Evolutionary conservation across 2,329 filamentous ascomycete species (phyloP), one percentile per base, ranked within the genome.

Genomic region (Aureobasidium sp.): DNA sequence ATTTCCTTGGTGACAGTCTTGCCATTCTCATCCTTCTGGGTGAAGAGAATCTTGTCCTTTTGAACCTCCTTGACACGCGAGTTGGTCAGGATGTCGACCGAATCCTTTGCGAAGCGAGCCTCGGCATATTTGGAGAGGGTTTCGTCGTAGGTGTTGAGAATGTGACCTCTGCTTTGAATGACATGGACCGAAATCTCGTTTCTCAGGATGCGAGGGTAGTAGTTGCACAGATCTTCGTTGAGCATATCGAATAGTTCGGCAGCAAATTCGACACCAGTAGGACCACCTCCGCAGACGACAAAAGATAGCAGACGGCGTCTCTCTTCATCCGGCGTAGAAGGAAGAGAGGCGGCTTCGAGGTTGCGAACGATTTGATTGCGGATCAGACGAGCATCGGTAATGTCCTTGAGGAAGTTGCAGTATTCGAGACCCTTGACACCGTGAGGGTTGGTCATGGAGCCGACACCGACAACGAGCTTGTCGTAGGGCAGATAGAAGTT

Each of bases 121-220:
- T 99, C 94, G 22, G 94, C 93, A 72, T 95, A 99, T 71, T 87
- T 86, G 12, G 92, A 97, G 1, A 99, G 82, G 0, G 91, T 88
- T 76, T 99, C 94, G 67, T 99, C 94, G 72, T 99, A 99, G 0
- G 94, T 99, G 78, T 99, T 99, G 34, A 99, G 81, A 66, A 99
- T 99, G 69, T 99, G 94, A 44, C 89, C 87, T 63, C 94, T 85
- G 70, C 91, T 96, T 72, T 99, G 94, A 65, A 99, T 97, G 51
- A 99, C 82, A 71, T 99, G 95, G 1, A 99, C 93, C 0, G 94
- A 97, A 53, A 99, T 96, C 73, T 99, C 91, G 72, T 97, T 97
- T 65, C 94, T 86, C n/a, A 99, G 77, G 34, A 99, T 85, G 65
- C 87, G 87, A 2, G 94, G 94, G 74, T 96, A 99, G 68, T 89